Conservation (phyloP, 2,329 filamentous ascomycete genomes). For the Pseudogymnoascus sp. region DNA sequence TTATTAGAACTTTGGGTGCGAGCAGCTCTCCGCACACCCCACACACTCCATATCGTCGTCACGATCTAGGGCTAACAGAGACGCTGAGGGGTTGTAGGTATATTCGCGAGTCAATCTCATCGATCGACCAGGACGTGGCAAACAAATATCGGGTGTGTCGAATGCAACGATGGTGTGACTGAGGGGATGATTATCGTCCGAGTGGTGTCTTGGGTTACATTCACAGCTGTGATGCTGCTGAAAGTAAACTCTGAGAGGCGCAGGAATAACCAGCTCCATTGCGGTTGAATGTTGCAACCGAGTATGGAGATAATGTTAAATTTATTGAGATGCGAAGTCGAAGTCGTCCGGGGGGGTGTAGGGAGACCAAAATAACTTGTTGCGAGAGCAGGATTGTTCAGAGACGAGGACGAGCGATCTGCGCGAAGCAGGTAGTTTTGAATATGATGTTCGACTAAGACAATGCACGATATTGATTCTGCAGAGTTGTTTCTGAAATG, state of each 20-base stretch:
- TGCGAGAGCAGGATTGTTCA: neutral
- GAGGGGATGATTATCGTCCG: neutral
- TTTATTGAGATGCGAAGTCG: too few species aligned
- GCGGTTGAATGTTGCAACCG: too few species aligned
- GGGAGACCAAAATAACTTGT: neutral
- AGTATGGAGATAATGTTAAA: too few species aligned
- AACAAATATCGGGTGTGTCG: neutral
- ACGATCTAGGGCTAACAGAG: neutral
- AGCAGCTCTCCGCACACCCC: neutral
- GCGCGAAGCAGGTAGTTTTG: neutral
- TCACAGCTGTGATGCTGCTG: neutral
- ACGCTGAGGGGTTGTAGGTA: neutral
- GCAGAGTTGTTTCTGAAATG: neutral
- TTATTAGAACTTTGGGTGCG: neutral
- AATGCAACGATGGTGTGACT: neutral
- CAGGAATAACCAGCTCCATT: neutral
- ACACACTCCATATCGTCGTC: neutral
- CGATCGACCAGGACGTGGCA: neutral
- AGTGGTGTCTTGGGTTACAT: neutral
- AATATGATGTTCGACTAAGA: neutral
- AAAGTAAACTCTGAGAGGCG: neutral
- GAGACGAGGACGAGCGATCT: neutral
- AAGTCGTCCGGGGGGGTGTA: too few species aligned
- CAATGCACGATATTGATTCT: neutral
- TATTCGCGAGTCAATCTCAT: neutral